Base-by-base conservation (phyloP, 139 green algal genomes). In the Spirogloea muscicola region DNA sequence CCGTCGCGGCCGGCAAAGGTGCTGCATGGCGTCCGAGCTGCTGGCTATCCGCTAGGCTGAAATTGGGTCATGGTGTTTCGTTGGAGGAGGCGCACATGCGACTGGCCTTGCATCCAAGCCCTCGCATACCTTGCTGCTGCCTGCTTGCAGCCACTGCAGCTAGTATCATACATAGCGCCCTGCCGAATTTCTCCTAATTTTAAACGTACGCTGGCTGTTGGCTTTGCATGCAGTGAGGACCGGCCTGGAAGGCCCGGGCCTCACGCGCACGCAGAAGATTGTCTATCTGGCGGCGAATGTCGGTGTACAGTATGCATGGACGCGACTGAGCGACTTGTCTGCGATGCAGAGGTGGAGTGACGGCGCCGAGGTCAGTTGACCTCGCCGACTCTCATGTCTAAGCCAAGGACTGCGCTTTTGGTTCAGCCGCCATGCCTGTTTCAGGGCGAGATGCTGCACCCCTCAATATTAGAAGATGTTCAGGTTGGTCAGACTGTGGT, bases 241-340 rank as follows among this genome's bases (percentile, higher is more conserved):
- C 2, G 74, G 74, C 13, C 46, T 82, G 27, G 74, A 80, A n/a
- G 74, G 74, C 25, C 74, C 74, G 1, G 68, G 66, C 33, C 49
- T 81, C 36, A 77, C 72, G 4, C 18, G 29, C 21, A 21, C 27
- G 29, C 72, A 81, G 44, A 77, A 77, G 63, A 18, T 81, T 18
- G 37, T 81, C 2, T 81, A 39, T 13, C 3, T n/a, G 18, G 36
- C 65, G 41, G 18, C 29, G n/a, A 72, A 21, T 5, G 51, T 77
- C 18, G 59, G 71, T 2, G 5, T 36, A 1, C 68, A 34, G n/a
- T 79, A 79, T 38, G 62, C n/a, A 21, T 77, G 63, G 71, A 21
- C 37, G 13, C 71, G 71, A 18, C 33, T 79, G 33, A 76, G 44
- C 52, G 13, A 7, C 9, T 42, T 49, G 21, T 78, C 70, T 5